Evolutionary conservation across 129 eudicot species (phyloP).

Genomic region (Sambucus nigra): DNA sequence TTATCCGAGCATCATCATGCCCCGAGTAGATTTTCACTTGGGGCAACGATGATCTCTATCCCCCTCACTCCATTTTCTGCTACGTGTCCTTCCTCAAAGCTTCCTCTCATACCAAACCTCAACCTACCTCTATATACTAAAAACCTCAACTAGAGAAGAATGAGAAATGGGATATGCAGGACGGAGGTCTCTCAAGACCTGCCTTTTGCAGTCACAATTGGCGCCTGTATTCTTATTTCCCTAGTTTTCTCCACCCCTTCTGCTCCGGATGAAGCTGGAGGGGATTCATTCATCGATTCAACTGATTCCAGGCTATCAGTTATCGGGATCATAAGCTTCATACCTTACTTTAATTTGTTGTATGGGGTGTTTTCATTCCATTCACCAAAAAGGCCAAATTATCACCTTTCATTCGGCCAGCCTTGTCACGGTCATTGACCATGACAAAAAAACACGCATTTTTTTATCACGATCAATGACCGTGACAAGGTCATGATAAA

Average conservation of each 20-base stretch:
- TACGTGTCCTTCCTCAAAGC: constrained; percentile 9
- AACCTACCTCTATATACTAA: constrained; percentile 10
- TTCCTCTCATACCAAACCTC: constrained; percentile 13
- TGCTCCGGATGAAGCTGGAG: constrained; percentile 39
- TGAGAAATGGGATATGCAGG: constrained; percentile 42
- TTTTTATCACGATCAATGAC: too few relatives aligned
- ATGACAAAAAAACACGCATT: too few relatives aligned
- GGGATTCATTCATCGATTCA: constrained; percentile 45
- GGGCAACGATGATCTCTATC: constrained; percentile 32
- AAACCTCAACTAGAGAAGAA: constrained; percentile 27
- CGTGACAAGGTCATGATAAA: too few relatives aligned
- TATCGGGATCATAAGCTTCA: constrained; percentile 87
- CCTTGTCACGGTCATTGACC: too few relatives aligned
- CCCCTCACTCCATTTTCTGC: constrained; percentile 14
- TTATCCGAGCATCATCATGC: too few relatives aligned
- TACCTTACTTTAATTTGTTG: constrained; percentile 97
- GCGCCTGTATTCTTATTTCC: constrained; percentile 72
- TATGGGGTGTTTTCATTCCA: too few relatives aligned
- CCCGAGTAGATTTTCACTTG: neutral
- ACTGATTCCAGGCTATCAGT: constrained; percentile 82
- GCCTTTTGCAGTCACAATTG: constrained; percentile 68
- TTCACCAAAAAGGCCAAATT: too few relatives aligned
- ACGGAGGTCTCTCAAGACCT: constrained; percentile 62
- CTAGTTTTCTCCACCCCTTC: constrained; percentile 41
- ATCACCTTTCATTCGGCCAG: too few relatives aligned